phyloP scores from a whole-genome alignment of 192 early-diverging fungal species.

The Irineochytrium annulatum region DNA sequence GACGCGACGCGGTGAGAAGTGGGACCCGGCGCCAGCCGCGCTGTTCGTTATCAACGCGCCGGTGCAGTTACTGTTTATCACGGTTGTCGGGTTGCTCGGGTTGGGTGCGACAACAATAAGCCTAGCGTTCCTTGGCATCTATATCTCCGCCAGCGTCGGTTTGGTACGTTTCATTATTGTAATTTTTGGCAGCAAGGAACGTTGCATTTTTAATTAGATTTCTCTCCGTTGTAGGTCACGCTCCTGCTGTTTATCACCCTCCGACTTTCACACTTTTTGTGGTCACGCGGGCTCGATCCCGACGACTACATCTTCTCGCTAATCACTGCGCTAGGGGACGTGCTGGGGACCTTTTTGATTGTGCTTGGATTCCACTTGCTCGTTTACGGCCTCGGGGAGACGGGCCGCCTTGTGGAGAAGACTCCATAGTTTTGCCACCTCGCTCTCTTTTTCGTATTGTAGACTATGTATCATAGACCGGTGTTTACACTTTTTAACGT shows the following conservation, averaged over 20 bases:
- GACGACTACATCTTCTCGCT: constrained; percentile 36
- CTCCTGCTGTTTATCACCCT: constrained; percentile 4
- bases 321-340: constrained; percentile 34
- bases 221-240: constrained; percentile 2
- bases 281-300: constrained; percentile 17
- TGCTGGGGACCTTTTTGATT: constrained; percentile 28
- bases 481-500: too few relatives aligned
- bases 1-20: constrained; percentile 2
- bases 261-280: constrained; percentile 9
- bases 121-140: constrained; percentile 8
- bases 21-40: constrained; percentile 6
- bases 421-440: too few relatives aligned
- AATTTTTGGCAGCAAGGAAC: constrained; percentile 1
- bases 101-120: constrained; percentile 14
- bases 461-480: too few relatives aligned
- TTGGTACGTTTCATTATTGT: constrained; percentile 10
- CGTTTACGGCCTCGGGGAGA: constrained; percentile 2
- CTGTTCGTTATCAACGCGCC: constrained; percentile 22
- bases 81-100: constrained; percentile 12
- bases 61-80: constrained; percentile 20
- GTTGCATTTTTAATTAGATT: neutral
- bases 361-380: constrained; percentile 13
- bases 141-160: neutral
- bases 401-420: neutral
- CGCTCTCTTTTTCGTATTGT: too few relatives aligned